Evolutionary conservation across 2,329 filamentous ascomycete species (phyloP), one percentile per base, ranked within the genome.

Genomic region (Hypoxylon sp.): DNA sequence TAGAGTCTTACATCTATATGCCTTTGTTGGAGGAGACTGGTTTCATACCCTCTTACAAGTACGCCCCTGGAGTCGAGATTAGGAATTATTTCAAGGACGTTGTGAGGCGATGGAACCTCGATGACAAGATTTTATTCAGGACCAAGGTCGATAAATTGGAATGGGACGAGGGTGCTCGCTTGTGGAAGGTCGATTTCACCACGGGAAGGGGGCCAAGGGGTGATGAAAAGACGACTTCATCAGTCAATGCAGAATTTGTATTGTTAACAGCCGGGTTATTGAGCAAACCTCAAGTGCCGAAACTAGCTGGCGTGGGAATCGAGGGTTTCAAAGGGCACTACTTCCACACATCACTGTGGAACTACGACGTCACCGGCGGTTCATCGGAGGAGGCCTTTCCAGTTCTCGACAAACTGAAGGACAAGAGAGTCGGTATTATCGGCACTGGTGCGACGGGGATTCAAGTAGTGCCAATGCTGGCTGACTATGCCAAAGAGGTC

Each of bases 1-100:
- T 88, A 2, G 88, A 91, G 75, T 81, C 82, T 56, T 89, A 86
- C 70, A 80, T 83, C n/a, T 90, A 90, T 71, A 76, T 90, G 77
- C 87, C 87, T 2, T 76, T 89, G 11, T 80, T 90, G 1, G 87
- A 90, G 65, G 87, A 90, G 75, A 88, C 82, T 1, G 84, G 83
- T 0, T 89, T 88, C 72, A 82, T 89, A 74, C 89, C 88, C 0
- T 84, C 79, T 14, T 79, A 85, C 46, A 80, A 78, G 46, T 82
- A 82, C 51, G 73, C 75, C 0, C 49, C 76, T 0, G 81, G 77
- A 2, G 57, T 74, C 0, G 81, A 82, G 65, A 77, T 89, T 17
- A 80, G 82, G 0, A 74, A 79, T 36, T 81, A 89, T 72, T 79
- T 82, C 2, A 75, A 83, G 5, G 75, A 76, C 1, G 80, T 88